Evolutionary conservation across 345 rosid genomes (phyloP), one percentile per base, ranked within the genome.

Genomic region (Mercurialis annua): DNA sequence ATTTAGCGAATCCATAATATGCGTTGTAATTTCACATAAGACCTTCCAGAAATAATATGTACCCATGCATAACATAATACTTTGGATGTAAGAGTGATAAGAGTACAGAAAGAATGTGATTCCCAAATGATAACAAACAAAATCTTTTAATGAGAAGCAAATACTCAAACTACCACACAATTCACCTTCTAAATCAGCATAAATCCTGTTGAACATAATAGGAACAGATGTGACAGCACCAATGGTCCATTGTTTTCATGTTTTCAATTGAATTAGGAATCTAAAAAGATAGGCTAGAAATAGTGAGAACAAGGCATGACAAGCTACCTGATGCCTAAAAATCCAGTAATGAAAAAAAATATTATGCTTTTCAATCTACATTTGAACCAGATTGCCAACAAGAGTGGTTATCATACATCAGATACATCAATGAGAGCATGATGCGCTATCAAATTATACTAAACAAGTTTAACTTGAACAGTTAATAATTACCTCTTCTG

Each of bases 401-500:
- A 6, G 14, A 62, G 24, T 62, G 20, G 31, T 31, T 57, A 9
- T 31, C 33, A 29, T 30, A 55, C 29, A 21, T 56, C 46, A 44
- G 31, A n/a, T n/a, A n/a, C n/a, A n/a, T n/a, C n/a, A n/a, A n/a
- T n/a, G n/a, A 2, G 52, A 43, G 59, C 20, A 38, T 24, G 26
- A 20, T 6, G 10, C 12, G 27, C 42, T 40, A 21, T 18, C 36
- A 24, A 20, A 29, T 30, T 21, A 29, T 30, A 20, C 16, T 10
- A 43, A 4, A 16, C 4, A 58, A 17, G 62, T 58, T 26, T 7
- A 56, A 34, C 23, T 55, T 23, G 26, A 12, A 27, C 44, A 51
- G 34, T 63, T 23, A 33, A 64, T 5, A 31, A n/a, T 44, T 70
- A 87, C 93, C 90, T 82, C 66, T 65, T 75, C 14, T 60, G 76